These are phyloP conservation scores for Cubamyces sp. DNA, from an alignment of 768 basidiomycete genomes.

Conservation along the genomic window DNA sequence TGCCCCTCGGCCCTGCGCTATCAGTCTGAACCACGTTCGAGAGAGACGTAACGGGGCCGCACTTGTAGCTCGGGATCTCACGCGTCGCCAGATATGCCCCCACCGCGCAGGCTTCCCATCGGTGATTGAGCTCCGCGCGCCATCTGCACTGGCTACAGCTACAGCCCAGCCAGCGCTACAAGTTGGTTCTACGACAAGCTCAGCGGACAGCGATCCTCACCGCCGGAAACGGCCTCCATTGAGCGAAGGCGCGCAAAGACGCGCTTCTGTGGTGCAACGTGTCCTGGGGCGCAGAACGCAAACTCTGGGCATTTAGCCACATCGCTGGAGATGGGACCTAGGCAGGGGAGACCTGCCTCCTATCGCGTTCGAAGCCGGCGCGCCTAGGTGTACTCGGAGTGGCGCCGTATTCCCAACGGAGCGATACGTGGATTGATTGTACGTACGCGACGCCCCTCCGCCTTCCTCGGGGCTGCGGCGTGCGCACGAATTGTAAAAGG, in stretches of 20 bases:
- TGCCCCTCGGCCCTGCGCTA: no score
- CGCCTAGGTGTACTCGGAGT: background rate
- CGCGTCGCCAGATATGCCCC: background rate
- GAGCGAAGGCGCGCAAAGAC: background rate
- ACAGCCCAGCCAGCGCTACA: background rate
- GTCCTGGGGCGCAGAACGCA: slow-evolving; percentile 16
- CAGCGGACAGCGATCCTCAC: background rate
- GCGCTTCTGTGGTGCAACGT: slow-evolving; percentile 20
- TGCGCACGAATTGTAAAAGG: background rate
- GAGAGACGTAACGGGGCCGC: no score
- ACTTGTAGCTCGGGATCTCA: background rate
- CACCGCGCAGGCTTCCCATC: background rate
- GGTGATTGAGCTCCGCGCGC: background rate
- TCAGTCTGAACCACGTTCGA: no score
- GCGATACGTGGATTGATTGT: background rate
- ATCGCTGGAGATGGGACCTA: background rate
- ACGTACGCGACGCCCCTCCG: slow-evolving; percentile 20
- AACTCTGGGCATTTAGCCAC: slow-evolving; percentile 4
- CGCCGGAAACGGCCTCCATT: background rate
- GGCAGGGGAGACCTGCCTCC: no score
- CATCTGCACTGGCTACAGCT: background rate
- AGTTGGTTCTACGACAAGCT: background rate
- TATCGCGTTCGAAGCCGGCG: background rate
- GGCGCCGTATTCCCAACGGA: background rate
- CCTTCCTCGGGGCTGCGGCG: slow-evolving; percentile 1